phyloP scores from a whole-genome alignment of 805 yeast genomes.

The Candida tammaniensis region DNA sequence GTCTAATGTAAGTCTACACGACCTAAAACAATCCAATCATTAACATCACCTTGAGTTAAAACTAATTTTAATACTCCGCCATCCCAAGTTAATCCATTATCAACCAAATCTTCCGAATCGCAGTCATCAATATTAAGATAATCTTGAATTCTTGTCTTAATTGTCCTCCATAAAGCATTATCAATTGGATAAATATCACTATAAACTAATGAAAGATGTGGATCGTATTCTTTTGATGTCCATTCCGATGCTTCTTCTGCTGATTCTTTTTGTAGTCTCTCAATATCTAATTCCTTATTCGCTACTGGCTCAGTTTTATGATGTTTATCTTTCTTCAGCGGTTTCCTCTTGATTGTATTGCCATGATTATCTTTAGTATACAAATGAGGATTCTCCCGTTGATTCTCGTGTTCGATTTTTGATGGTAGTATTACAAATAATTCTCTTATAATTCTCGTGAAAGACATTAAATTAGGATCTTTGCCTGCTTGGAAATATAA shows the following conservation, averaged over 20 bases:
- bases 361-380: slow-evolving; percentile 29
- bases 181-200: slow-evolving; percentile 64
- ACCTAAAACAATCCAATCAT: slow-evolving; percentile 67
- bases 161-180: slow-evolving; percentile 60
- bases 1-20: slow-evolving; percentile 38
- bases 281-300: slow-evolving; percentile 25
- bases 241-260: slow-evolving; percentile 53
- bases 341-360: slow-evolving; percentile 25
- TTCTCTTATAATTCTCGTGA: slow-evolving; percentile 57
- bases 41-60: slow-evolving; percentile 67
- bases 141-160: slow-evolving; percentile 65
- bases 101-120: slow-evolving; percentile 32
- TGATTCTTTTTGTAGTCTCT: slow-evolving; percentile 34
- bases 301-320: slow-evolving; percentile 1
- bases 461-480: slow-evolving; percentile 46
- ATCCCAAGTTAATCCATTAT: slow-evolving; percentile 54
- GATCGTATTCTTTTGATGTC: slow-evolving; percentile 57
- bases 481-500: slow-evolving; percentile 47
- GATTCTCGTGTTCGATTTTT: slow-evolving; percentile 34
- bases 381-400: slow-evolving; percentile 35
- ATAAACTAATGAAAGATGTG: slow-evolving; percentile 72
- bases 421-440: slow-evolving; percentile 49
- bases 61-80: slow-evolving; percentile 68
- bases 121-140: slow-evolving; percentile 50
- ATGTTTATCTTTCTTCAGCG: slow-evolving; percentile 18